Conservation (phyloP, 768 basidiomycete species). For the Porphyrellus cyaneotinctus region DNA sequence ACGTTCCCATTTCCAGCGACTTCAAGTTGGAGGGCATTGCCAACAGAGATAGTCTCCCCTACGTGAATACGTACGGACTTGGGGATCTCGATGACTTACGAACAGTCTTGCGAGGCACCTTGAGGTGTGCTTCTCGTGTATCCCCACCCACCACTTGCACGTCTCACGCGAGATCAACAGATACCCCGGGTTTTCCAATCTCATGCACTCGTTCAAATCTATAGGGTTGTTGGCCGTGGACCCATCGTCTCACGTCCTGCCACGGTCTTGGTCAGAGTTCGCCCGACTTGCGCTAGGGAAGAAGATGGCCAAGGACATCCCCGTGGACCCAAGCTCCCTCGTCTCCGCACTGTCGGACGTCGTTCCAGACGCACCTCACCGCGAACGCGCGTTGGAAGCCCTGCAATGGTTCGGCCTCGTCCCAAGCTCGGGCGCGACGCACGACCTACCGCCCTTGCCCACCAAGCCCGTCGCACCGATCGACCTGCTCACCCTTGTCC, state of each 20-base stretch:
- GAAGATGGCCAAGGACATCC: conserved; percentile 23
- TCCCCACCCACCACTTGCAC: background rate
- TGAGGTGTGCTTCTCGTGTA: conserved; percentile 47
- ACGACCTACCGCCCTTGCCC: conserved; percentile 42
- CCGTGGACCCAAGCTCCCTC: conserved; percentile 32
- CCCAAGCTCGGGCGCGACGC: conserved; percentile 2
- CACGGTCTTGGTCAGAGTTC: conserved; percentile 34
- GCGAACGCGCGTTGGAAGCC: conserved; percentile 34
- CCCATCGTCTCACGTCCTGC: conserved; percentile 15
- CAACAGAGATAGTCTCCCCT: conserved; percentile 77
- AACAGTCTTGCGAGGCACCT: conserved; percentile 79
- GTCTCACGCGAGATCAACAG: conserved; percentile 32
- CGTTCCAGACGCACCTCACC: conserved; percentile 9
- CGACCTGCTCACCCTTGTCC: conserved; percentile 69
- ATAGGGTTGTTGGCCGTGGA: conserved; percentile 62
- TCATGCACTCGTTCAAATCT: conserved; percentile 68
- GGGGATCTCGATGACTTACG: conserved; percentile 39
- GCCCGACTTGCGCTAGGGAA: conserved; percentile 33
- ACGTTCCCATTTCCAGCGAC: conserved; percentile 61
- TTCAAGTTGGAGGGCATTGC: conserved; percentile 78
- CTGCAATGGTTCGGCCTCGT: conserved; percentile 39
- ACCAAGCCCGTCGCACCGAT: conserved; percentile 46
- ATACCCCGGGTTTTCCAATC: conserved; percentile 76
- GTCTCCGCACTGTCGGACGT: conserved; percentile 30
- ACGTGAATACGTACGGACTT: conserved; percentile 63